Conservation (phyloP, 2,329 filamentous ascomycete genomes). For the Sclerotinia nivalis region DNA sequence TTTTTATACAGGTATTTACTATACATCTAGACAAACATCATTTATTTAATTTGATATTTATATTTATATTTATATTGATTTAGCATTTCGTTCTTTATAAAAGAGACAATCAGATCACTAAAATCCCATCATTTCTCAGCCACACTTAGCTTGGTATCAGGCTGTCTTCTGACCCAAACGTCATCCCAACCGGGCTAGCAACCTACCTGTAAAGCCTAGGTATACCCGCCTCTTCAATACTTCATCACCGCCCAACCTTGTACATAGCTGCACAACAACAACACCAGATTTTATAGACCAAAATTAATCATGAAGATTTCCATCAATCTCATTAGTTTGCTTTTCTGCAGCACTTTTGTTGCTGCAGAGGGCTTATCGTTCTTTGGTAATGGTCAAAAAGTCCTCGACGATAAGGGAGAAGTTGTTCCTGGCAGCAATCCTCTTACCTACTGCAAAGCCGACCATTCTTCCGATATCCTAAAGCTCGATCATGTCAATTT, state of each 20-base stretch:
- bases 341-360: constrained; percentile 37
- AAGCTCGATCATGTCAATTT: constrained; percentile 79
- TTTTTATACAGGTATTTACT: too few species aligned
- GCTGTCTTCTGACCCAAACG: constrained; percentile 23
- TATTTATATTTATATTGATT: not conserved
- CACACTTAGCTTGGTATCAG: constrained; percentile 1
- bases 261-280: constrained; percentile 21
- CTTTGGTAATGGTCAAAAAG: constrained; percentile 51
- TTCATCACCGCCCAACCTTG: constrained; percentile 17
- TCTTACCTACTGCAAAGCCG: constrained; percentile 69
- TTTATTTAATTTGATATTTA: not conserved
- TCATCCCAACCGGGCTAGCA: constrained; percentile 20
- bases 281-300: constrained; percentile 13
- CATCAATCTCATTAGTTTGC: constrained; percentile 33
- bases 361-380: constrained; percentile 48
- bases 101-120: not conserved
- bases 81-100: not conserved
- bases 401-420: constrained; percentile 49
- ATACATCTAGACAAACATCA: too few species aligned
- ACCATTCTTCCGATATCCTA: constrained; percentile 70
- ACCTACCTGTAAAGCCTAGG: not conserved
- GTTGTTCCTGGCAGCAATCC: constrained; percentile 70
- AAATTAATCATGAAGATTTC: constrained; percentile 40
- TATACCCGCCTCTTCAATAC: constrained; percentile 22
- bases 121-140: not conserved